These are phyloP conservation scores for Amaranthus tricolor DNA, from an alignment of 179 eudicot genomes.

Conservation along the genomic window DNA sequence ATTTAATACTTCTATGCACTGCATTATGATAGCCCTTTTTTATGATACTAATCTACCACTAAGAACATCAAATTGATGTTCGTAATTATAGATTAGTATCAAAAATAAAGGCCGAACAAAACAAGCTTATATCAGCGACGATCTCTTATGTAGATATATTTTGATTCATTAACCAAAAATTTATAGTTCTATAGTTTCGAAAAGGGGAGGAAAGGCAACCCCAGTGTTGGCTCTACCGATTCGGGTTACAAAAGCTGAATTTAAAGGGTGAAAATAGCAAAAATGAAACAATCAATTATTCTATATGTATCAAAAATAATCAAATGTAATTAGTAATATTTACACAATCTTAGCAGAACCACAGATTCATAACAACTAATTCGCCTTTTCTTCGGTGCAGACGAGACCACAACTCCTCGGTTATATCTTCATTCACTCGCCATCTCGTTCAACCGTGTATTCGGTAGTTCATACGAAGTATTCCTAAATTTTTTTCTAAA, in stretches of 20 bases:
- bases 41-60: too few species aligned
- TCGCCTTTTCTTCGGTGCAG: not conserved
- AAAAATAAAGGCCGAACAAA: too few species aligned
- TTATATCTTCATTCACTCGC: not conserved
- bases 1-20: too few species aligned
- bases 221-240: not conserved
- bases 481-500: not conserved
- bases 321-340: conserved; percentile 19
- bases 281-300: not conserved
- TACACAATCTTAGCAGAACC: conserved; percentile 19
- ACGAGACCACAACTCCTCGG: not conserved
- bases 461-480: not conserved
- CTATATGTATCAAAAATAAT: conserved; percentile 6
- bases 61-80: too few species aligned
- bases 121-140: too few species aligned
- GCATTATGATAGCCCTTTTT: too few species aligned
- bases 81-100: too few species aligned
- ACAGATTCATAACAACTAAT: conserved; percentile 6
- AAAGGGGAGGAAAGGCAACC: too few species aligned
- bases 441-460: not conserved
- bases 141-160: too few species aligned
- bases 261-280: too few species aligned
- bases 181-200: too few species aligned
- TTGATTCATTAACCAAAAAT: too few species aligned
- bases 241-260: not conserved